Evolutionary conservation across 1,284 basidiomycete species (phyloP).

Genomic region (Malassezia yamatoensis): DNA sequence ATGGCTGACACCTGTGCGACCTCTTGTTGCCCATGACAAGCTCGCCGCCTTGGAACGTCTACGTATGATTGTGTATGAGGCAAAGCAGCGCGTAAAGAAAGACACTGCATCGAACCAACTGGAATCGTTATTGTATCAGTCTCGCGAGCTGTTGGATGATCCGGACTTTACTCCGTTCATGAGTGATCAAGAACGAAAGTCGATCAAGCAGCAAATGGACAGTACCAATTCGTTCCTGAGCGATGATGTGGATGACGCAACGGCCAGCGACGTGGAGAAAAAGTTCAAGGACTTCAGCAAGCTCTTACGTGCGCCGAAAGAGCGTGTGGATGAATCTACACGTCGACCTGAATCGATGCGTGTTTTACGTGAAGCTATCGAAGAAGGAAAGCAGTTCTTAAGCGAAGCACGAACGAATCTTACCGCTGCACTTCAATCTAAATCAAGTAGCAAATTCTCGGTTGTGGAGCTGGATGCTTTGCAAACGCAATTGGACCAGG

Average conservation of each 20-base stretch:
- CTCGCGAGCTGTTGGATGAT: constrained; percentile 70
- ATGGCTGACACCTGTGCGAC: constrained; percentile 20
- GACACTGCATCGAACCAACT: constrained; percentile 87
- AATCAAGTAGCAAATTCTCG: constrained; percentile 38
- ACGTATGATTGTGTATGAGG: constrained; percentile 59
- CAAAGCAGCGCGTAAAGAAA: constrained; percentile 63
- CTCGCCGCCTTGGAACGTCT: constrained; percentile 36
- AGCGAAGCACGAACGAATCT: constrained; percentile 61
- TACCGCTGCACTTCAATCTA: constrained; percentile 54
- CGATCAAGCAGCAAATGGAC: constrained; percentile 59
- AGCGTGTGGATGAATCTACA: constrained; percentile 75
- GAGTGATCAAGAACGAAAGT: constrained; percentile 61
- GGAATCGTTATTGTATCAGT: constrained; percentile 80
- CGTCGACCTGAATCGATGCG: constrained; percentile 57
- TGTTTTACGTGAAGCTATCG: constrained; percentile 60
- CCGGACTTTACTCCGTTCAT: constrained; percentile 62
- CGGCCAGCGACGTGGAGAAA: constrained; percentile 44
- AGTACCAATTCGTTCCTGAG: constrained; percentile 71
- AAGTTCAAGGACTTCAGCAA: constrained; percentile 60
- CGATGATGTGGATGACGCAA: constrained; percentile 73
- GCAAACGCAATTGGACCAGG: constrained; percentile 26
- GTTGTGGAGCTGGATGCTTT: constrained; percentile 42
- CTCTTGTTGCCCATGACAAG: constrained; percentile 32
- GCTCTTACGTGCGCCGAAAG: constrained; percentile 69
- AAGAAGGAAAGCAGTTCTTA: constrained; percentile 63